A percentile compares a stretch with the other conserved stretches of the same genome.
These are phyloP conservation scores for Westerdykella ornata DNA, from an alignment of 2,329 filamentous ascomycete species.

Conservation along the genomic window DNA sequence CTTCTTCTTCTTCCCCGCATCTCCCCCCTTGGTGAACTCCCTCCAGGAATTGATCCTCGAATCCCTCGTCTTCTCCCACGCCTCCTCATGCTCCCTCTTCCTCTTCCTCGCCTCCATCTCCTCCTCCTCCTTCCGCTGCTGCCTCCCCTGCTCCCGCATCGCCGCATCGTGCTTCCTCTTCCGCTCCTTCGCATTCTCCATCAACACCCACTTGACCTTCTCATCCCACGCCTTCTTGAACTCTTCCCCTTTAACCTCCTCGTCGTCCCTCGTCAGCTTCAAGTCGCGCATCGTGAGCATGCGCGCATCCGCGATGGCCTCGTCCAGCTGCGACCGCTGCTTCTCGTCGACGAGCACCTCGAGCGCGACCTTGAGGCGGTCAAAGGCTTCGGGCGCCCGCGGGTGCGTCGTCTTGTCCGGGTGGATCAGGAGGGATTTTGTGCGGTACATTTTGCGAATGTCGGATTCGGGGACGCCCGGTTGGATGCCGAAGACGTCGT, in stretches of 20 bases:
- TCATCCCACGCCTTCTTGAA: conserved; percentile 83
- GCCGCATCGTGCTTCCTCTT: conserved; percentile 83
- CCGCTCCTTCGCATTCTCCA: conserved; percentile 84
- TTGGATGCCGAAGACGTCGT: conserved; percentile 90
- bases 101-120: conserved; percentile 60
- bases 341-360: conserved; percentile 91
- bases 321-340: conserved; percentile 75
- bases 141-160: conserved; percentile 91
- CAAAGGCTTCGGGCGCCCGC: conserved; percentile 87
- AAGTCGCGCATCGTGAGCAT: conserved; percentile 91
- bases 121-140: conserved; percentile 78
- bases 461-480: conserved; percentile 92
- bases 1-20: conserved; percentile 41
- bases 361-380: conserved; percentile 92
- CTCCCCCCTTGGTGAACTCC: conserved; percentile 68
- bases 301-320: conserved; percentile 91
- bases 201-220: conserved; percentile 81
- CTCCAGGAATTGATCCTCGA: conserved; percentile 91
- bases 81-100: conserved; percentile 79
- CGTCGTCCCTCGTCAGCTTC: conserved; percentile 84
- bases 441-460: conserved; percentile 90
- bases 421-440: conserved; percentile 97
- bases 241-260: conserved; percentile 74
- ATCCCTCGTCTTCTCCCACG: conserved; percentile 91
- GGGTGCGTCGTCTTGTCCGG: conserved; percentile 95